These are phyloP conservation scores for Diatrype stigma DNA, from an alignment of 2,329 filamentous ascomycete species.

Conservation along the genomic window DNA sequence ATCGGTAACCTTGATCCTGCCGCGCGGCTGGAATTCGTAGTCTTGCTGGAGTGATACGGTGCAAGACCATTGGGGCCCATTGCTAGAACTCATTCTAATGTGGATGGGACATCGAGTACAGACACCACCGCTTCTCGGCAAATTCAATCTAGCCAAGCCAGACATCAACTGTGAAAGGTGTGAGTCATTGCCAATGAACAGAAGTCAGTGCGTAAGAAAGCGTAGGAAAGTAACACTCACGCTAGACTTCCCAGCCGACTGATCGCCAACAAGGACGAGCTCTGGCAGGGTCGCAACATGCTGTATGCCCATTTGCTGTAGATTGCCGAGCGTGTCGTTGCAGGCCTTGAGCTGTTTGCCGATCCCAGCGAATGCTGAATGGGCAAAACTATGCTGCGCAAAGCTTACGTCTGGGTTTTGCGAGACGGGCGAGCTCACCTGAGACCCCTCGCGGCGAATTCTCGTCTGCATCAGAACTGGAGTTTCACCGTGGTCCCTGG, in stretches of 20 bases:
- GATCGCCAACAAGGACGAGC: constrained; percentile 79
- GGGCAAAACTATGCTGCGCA: constrained; percentile 27
- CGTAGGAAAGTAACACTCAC: constrained; percentile 23
- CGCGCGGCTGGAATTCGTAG: constrained; percentile 51
- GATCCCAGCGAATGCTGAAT: constrained; percentile 46
- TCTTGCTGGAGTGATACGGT: constrained; percentile 60
- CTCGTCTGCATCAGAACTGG: constrained; percentile 24
- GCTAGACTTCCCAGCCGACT: constrained; percentile 77
- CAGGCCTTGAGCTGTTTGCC: constrained; percentile 61
- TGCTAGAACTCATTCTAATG: constrained; percentile 62
- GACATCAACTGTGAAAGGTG: constrained; percentile 27
- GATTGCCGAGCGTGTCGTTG: constrained; percentile 61
- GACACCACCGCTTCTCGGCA: constrained; percentile 45
- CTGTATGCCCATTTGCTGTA: constrained; percentile 70
- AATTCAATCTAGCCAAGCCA: constrained; percentile 52
- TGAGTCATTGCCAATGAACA: not conserved
- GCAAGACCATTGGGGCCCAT: constrained; percentile 61
- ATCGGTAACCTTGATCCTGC: constrained; percentile 39
- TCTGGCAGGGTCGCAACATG: constrained; percentile 69
- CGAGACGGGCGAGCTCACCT: constrained; percentile 14
- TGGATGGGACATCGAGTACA: constrained; percentile 81
- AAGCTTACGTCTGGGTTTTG: constrained; percentile 24
- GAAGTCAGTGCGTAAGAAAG: not conserved
- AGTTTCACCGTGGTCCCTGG: constrained; percentile 18
- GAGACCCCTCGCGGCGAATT: constrained; percentile 4